Evolutionary conservation across 306 rosid species (phyloP), one percentile per base, ranked within the genome.

Genomic region (Glycine tomentella): DNA sequence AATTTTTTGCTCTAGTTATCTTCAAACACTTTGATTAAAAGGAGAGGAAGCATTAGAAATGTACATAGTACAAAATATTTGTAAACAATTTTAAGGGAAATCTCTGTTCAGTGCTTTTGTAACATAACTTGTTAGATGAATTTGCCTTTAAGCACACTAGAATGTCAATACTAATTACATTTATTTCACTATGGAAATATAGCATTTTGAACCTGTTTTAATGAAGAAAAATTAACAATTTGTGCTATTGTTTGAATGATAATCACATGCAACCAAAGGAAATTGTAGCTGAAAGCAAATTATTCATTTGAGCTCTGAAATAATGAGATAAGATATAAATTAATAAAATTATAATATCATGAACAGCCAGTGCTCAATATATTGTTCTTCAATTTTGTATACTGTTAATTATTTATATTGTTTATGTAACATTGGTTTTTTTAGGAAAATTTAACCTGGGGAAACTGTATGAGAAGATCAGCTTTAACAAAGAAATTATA

Each of bases 391-490:
- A 2, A 36, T 36, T 36, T 36, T 36, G 40, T 36, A 36, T 2
- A n/a, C 40, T 36, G 40, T 36, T 36, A 36, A 36, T 36, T 36
- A 3, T 3, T 36, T 3, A 36, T 42, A 46, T 9, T 46, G 9
- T 46, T 46, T 2, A 44, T 7, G 36, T 6, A 16, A 53, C 16
- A 13, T 81, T 25, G 78, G 10, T 80, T 70, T 50, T 77, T 80
- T 59, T 64, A 93, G 99, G 96, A 67, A 95, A 91, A 81, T 89
- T 91, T 85, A 93, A 91, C 88, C 86, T 95, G 57, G 96, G 88
- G 83, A 90, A 93, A 65, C 87, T 95, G 50, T 95, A 95, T 86
- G 97, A 95, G 91, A 95, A 89, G 91, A 93, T 93, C 79, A 98
- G 99, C 64, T 95, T 93, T 85, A 93, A 87, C 89, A 95, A 93